These are phyloP conservation scores for Xerocomellus amylosporus DNA, from an alignment of 768 basidiomycete species.

Conservation along the genomic window DNA sequence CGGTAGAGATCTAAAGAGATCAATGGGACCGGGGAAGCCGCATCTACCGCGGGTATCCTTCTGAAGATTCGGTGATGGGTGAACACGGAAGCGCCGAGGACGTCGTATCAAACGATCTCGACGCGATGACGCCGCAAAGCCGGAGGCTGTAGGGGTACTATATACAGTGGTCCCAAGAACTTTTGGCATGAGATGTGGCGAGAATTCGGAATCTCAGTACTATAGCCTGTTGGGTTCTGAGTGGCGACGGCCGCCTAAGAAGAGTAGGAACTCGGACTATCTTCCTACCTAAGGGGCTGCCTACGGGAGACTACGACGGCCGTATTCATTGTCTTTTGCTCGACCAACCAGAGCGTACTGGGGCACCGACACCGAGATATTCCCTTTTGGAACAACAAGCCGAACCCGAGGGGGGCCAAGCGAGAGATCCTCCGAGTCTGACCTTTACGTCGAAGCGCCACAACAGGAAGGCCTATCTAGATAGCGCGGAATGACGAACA, in stretches of 20 bases:
- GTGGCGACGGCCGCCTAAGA: background rate
- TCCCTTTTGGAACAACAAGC: background rate
- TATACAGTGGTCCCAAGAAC: background rate
- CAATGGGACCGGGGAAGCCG: background rate
- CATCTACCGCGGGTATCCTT: background rate
- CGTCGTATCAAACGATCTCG: constrained; percentile 12
- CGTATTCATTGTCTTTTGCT: background rate
- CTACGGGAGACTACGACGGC: too few species aligned
- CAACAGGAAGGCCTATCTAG: background rate
- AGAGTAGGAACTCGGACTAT: too few species aligned
- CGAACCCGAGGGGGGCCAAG: background rate
- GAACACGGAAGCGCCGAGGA: constrained; percentile 10
- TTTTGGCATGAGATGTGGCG: background rate
- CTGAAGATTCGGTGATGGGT: constrained; percentile 1
- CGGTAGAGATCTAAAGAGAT: constrained; percentile 8
- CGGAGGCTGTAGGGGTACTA: background rate
- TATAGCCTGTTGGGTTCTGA: background rate
- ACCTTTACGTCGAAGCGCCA: background rate
- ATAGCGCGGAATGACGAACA: background rate
- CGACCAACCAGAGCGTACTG: background rate
- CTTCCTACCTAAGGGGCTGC: too few species aligned
- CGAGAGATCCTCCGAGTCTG: background rate
- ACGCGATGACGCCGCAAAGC: background rate
- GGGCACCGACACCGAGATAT: background rate
- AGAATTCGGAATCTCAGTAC: too few species aligned